phyloP scores from a whole-genome alignment of 257 asterid genomes.

The Solanum verrucosum region DNA sequence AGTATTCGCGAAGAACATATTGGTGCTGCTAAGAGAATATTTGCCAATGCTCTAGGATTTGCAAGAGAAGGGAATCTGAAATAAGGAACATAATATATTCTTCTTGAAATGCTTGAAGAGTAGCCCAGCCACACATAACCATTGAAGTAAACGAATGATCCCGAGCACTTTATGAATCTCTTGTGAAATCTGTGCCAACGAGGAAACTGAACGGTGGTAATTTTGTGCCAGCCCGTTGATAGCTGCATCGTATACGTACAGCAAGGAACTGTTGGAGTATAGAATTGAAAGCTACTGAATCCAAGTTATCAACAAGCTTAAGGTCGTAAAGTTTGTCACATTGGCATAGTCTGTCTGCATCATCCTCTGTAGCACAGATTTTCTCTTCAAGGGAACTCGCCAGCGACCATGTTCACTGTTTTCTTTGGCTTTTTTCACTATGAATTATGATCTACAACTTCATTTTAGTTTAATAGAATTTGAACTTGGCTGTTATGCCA shows the following conservation, averaged over 20 bases:
- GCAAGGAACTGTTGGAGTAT: background rate
- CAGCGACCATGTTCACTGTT: background rate
- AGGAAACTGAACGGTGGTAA: background rate
- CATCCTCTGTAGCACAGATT: background rate
- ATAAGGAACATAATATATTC: constrained; percentile 13
- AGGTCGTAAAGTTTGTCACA: background rate
- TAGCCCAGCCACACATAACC: background rate
- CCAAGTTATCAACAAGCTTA: background rate
- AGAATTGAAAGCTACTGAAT: background rate
- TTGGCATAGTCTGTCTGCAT: background rate
- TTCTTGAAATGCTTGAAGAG: background rate
- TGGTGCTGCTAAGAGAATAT: constrained; percentile 95
- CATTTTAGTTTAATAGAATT: background rate
- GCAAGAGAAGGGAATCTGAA: constrained; percentile 26
- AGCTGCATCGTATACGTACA: background rate
- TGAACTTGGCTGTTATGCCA: background rate
- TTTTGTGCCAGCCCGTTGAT: background rate
- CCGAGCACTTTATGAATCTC: background rate
- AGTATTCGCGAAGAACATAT: constrained; percentile 47
- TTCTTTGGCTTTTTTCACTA: background rate
- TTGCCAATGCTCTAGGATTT: constrained; percentile 80
- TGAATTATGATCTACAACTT: background rate
- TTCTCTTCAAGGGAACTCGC: background rate
- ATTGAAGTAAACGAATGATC: background rate
- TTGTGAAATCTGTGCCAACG: background rate